Conservation (phyloP, 2,329 filamentous ascomycete genomes). For the Pseudovirgaria hyperparasitica region DNA sequence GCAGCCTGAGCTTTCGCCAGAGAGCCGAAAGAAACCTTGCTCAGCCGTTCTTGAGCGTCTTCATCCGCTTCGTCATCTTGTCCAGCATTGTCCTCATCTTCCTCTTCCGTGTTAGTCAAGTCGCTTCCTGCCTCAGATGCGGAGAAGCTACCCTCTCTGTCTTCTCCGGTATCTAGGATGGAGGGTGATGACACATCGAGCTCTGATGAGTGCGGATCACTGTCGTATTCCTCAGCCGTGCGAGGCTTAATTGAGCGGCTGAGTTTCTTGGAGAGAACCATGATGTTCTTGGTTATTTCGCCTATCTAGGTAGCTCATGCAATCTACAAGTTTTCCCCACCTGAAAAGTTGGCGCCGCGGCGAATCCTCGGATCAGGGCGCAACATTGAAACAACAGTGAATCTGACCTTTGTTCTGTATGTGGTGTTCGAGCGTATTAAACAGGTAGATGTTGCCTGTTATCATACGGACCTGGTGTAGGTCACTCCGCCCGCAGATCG, state of each 20-base stretch:
- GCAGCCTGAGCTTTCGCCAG: slow-evolving; percentile 73
- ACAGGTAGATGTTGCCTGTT: no score
- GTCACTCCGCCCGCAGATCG: no score
- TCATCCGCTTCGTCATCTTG: slow-evolving; percentile 25
- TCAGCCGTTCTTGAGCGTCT: slow-evolving; percentile 33
- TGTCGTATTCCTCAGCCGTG: slow-evolving; percentile 22
- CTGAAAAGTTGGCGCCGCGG: no score
- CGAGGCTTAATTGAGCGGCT: slow-evolving; percentile 21
- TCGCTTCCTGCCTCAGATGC: slow-evolving; percentile 20
- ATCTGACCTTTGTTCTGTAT: no score
- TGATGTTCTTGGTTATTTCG: no score
- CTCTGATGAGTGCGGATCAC: slow-evolving; percentile 26
- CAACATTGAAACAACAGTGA: no score
- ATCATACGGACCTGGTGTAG: no score
- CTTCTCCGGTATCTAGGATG: slow-evolving; percentile 25
- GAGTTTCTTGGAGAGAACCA: slow-evolving; percentile 23
- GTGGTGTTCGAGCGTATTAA: no score
- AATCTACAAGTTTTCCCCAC: slow-evolving; percentile 1
- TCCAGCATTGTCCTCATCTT: slow-evolving; percentile 16
- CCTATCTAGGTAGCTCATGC: not conserved
- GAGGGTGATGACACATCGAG: slow-evolving; percentile 27
- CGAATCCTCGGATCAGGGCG: no score
- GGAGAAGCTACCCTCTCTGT: slow-evolving; percentile 19
- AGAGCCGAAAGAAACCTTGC: slow-evolving; percentile 73
- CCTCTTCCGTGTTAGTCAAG: slow-evolving; percentile 14